A percentile compares a stretch with the other conserved stretches of the same genome.
Conservation (phyloP, 2,329 filamentous ascomycete genomes). For the Stylonectria norvegica region DNA sequence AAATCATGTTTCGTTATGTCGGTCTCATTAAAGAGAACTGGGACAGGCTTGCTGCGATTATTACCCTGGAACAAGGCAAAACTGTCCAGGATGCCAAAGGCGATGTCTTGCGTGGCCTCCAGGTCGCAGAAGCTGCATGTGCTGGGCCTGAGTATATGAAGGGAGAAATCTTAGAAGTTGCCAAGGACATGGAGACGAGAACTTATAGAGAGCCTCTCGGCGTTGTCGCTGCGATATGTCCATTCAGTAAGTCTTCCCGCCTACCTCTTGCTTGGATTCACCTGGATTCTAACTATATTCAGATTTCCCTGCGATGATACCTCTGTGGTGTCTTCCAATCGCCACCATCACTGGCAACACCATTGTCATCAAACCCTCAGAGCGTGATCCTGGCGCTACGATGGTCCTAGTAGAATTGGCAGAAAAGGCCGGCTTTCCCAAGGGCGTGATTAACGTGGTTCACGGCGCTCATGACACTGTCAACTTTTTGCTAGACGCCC, state of each 20-base stretch:
- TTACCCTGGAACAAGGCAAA: slow-evolving; percentile 76
- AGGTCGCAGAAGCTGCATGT: slow-evolving; percentile 74
- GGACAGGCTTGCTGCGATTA: slow-evolving; percentile 72
- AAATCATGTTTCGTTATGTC: slow-evolving; percentile 76
- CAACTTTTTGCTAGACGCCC: slow-evolving; percentile 76
- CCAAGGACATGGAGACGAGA: slow-evolving; percentile 83
- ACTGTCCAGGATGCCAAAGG: slow-evolving; percentile 72
- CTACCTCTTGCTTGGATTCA: not conserved
- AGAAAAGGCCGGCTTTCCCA: slow-evolving; percentile 70
- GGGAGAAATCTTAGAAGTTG: slow-evolving; percentile 72
- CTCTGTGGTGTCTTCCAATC: slow-evolving; percentile 76
- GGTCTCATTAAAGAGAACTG: slow-evolving; percentile 71
- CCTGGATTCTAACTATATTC: not conserved
- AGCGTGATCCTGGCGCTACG: slow-evolving; percentile 72
- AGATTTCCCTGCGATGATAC: slow-evolving; percentile 85
- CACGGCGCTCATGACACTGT: slow-evolving; percentile 73
- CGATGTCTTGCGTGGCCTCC: slow-evolving; percentile 69
- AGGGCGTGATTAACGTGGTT: slow-evolving; percentile 72
- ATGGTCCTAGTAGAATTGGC: slow-evolving; percentile 77
- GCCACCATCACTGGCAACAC: slow-evolving; percentile 77
- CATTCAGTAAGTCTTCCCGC: slow-evolving; percentile 57
- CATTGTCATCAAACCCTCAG: slow-evolving; percentile 73
- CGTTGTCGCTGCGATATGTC: slow-evolving; percentile 74
- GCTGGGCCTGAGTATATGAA: slow-evolving; percentile 70
- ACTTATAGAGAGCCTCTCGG: slow-evolving; percentile 71